Conservation (phyloP, 1,139 yeast genomes). For the Citeromyces hawaiiensis region DNA sequence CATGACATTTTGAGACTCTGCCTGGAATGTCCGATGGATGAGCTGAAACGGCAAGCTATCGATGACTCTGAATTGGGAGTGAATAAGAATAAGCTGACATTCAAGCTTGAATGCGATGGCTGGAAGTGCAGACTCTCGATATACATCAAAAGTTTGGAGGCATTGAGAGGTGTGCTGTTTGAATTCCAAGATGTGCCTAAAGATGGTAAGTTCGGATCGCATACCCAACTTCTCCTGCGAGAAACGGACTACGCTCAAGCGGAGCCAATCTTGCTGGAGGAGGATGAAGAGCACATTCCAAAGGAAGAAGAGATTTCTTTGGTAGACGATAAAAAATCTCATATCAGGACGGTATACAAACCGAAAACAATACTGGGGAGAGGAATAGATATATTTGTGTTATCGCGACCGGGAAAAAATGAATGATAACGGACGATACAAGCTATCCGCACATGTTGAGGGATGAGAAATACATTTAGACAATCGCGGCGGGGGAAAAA, state of each 20-base stretch:
- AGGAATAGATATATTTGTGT: slow-evolving; percentile 12
- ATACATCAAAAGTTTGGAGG: slow-evolving; percentile 3
- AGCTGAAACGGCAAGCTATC: slow-evolving; percentile 8
- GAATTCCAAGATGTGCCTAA: background rate
- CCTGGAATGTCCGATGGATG: slow-evolving; percentile 12
- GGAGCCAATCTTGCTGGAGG: background rate
- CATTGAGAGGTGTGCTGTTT: slow-evolving; percentile 2
- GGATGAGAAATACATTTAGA: slow-evolving; percentile 10
- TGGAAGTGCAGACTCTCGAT: slow-evolving; percentile 15
- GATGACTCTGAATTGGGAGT: slow-evolving; percentile 1
- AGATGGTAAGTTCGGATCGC: slow-evolving; percentile 3
- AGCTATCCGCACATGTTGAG: no score
- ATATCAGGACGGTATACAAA: slow-evolving; percentile 7
- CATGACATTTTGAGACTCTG: slow-evolving; percentile 10
- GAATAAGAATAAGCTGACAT: slow-evolving; percentile 7
- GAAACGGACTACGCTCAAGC: slow-evolving; percentile 1
- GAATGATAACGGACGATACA: background rate
- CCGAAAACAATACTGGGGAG: slow-evolving; percentile 8
- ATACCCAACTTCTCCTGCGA: slow-evolving; percentile 4
- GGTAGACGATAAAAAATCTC: slow-evolving; percentile 4
- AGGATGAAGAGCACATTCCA: slow-evolving; percentile 2
- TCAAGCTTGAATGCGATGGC: slow-evolving; percentile 12
- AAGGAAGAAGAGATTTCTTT: slow-evolving; percentile 1
- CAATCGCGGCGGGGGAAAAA: slow-evolving; percentile 2
- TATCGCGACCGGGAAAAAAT: slow-evolving; percentile 2